These are phyloP conservation scores for Termitomyces sp. DNA, from an alignment of 768 basidiomycete genomes.

Conservation along the genomic window DNA sequence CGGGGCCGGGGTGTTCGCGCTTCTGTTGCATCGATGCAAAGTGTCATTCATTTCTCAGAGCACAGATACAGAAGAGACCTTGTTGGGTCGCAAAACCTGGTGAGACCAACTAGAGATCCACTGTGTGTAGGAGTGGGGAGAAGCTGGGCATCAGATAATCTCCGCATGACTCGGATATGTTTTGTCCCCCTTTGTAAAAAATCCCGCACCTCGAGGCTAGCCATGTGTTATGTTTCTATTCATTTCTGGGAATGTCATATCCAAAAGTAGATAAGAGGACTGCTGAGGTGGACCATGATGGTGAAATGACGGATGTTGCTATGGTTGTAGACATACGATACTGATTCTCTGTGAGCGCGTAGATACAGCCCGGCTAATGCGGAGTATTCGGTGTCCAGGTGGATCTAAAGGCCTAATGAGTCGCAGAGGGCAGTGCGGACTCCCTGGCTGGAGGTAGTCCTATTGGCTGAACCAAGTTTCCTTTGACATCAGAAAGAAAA, in stretches of 20 bases:
- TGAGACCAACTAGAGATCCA: neutral
- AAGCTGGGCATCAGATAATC: neutral
- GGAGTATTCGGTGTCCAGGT: neutral
- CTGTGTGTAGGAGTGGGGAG: neutral
- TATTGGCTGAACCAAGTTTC: neutral
- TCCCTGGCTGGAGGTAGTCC: neutral
- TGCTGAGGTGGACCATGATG: neutral
- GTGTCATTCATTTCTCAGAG: too few species aligned
- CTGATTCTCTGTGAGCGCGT: neutral
- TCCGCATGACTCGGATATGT: neutral
- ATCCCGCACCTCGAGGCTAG: neutral
- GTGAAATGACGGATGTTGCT: constrained; percentile 3
- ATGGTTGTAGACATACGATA: neutral
- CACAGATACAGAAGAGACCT: too few species aligned
- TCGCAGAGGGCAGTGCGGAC: neutral
- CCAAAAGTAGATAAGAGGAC: neutral
- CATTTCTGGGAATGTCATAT: neutral
- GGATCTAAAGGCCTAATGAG: neutral
- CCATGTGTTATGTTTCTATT: neutral
- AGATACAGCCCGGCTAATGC: neutral
- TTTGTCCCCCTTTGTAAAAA: neutral
- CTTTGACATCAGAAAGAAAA: neutral
- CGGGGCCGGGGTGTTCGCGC: too few species aligned
- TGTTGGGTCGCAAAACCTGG: neutral
- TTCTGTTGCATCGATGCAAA: too few species aligned